Evolutionary conservation across 495 filamentous ascomycete genomes (phyloP).

Genomic region (Penicillium ochrochloron): DNA sequence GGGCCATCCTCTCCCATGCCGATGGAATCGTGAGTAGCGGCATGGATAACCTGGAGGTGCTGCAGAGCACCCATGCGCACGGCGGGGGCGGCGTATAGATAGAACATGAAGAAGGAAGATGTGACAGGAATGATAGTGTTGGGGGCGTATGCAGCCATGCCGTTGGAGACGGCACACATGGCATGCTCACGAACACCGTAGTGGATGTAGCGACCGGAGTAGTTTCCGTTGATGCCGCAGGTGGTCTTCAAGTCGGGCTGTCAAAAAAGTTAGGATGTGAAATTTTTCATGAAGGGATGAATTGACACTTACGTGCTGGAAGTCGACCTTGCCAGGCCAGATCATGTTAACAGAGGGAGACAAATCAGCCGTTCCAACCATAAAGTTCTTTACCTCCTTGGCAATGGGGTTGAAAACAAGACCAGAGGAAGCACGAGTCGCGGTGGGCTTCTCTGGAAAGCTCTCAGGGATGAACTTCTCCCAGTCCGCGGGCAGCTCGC

Average conservation of each 20-base stretch:
- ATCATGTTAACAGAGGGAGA: conserved; percentile 62
- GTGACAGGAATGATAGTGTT: conserved; percentile 58
- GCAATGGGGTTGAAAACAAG: conserved; percentile 57
- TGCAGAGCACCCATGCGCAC: conserved; percentile 65
- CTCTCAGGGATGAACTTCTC: conserved; percentile 47
- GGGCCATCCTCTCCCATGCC: conserved; percentile 64
- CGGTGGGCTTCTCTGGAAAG: conserved; percentile 52
- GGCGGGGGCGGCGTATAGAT: conserved; percentile 61
- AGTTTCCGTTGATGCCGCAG: conserved; percentile 53
- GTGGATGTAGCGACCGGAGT: conserved; percentile 56
- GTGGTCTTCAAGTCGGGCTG: conserved; percentile 49
- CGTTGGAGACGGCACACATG: conserved; percentile 57
- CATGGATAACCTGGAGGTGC: conserved; percentile 59
- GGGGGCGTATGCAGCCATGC: conserved; percentile 54
- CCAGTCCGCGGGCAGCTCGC: conserved; percentile 51
- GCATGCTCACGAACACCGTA: conserved; percentile 58
- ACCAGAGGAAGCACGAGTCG: conserved; percentile 54
- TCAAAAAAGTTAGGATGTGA: not conserved
- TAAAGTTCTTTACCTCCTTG: conserved; percentile 50
- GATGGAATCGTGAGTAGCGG: conserved; percentile 65
- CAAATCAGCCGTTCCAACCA: conserved; percentile 65
- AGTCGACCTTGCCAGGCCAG: conserved; percentile 58
- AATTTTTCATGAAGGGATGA: not conserved
- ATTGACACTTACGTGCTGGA: conserved; percentile 50
- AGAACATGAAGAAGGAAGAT: conserved; percentile 66